Evolutionary conservation across 2,329 filamentous ascomycete genomes (phyloP).

Genomic region (Pseudogymnoascus verrucosus): DNA sequence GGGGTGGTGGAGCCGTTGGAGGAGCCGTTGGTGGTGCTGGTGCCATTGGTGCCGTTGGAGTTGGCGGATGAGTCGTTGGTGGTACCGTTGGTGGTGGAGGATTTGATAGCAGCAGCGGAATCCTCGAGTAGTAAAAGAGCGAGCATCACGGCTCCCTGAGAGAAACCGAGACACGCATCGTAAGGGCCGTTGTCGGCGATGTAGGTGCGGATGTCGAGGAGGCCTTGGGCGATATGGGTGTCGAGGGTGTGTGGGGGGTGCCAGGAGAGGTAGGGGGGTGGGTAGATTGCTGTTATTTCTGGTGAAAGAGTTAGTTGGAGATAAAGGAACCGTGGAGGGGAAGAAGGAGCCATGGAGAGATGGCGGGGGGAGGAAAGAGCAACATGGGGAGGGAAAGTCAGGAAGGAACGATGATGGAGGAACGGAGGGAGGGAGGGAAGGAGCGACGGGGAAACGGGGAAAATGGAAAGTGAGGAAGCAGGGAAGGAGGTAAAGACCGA

Average conservation of each 20-base stretch:
- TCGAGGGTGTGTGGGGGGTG: neutral
- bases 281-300: neutral
- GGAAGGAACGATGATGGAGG: neutral
- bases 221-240: neutral
- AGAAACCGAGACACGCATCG: conserved; percentile 9
- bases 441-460: neutral
- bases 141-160: conserved; percentile 1
- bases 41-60: too few species aligned
- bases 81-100: too few species aligned
- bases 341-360: too few species aligned
- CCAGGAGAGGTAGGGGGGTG: neutral
- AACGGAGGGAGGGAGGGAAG: neutral
- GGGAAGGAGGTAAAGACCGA: neutral
- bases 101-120: neutral
- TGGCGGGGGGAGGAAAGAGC: neutral
- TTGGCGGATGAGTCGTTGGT: neutral
- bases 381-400: neutral
- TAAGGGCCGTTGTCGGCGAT: conserved; percentile 9
- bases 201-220: conserved; percentile 7
- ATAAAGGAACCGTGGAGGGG: too few species aligned
- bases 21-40: too few species aligned
- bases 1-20: neutral
- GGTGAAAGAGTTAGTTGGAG: neutral
- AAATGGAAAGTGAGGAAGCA: neutral
- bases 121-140: neutral